A percentile compares a stretch with the other conserved stretches of the same genome.
These are phyloP conservation scores for Coemansia sp. DNA, from an alignment of 192 early-diverging fungal genomes.

Conservation along the genomic window DNA sequence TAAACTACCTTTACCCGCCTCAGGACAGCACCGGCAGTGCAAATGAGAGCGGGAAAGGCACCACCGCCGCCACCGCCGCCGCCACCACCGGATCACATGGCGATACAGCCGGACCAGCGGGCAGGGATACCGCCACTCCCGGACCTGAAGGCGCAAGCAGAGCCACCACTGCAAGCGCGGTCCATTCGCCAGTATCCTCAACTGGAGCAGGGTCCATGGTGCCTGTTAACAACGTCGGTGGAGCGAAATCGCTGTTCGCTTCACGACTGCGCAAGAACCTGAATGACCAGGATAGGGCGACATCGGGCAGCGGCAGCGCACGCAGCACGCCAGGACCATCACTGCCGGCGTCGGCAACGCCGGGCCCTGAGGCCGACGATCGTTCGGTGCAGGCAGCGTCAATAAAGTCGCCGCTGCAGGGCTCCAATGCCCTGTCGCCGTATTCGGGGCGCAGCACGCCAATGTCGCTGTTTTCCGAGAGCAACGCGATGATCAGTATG, in stretches of 20 bases:
- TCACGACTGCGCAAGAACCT: slow-evolving; percentile 26
- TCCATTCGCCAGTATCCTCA: background rate
- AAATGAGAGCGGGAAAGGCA: background rate
- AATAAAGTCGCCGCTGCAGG: slow-evolving; percentile 17
- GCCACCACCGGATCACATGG: background rate
- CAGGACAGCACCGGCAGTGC: slow-evolving; percentile 24
- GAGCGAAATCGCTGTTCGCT: slow-evolving; percentile 19
- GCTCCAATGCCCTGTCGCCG: slow-evolving; percentile 26
- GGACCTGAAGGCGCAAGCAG: slow-evolving; percentile 2
- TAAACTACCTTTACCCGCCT: slow-evolving; percentile 81
- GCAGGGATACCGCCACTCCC: background rate
- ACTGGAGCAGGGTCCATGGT: background rate
- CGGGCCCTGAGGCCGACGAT: background rate
- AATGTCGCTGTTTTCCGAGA: slow-evolving; percentile 31
- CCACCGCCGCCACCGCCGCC: too few species aligned
- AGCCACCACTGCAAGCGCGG: background rate
- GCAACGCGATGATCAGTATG: slow-evolving; percentile 33
- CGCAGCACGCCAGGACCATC: slow-evolving; percentile 6
- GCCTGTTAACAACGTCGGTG: background rate
- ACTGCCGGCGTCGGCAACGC: background rate
- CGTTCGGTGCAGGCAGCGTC: background rate
- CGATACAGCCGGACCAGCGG: slow-evolving; percentile 14
- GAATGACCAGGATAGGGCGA: slow-evolving; percentile 13
- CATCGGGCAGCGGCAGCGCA: slow-evolving; percentile 3
- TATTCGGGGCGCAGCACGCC: slow-evolving; percentile 37